Conservation (phyloP, 2,329 filamentous ascomycete genomes). For the Botrytis sinoallii region DNA sequence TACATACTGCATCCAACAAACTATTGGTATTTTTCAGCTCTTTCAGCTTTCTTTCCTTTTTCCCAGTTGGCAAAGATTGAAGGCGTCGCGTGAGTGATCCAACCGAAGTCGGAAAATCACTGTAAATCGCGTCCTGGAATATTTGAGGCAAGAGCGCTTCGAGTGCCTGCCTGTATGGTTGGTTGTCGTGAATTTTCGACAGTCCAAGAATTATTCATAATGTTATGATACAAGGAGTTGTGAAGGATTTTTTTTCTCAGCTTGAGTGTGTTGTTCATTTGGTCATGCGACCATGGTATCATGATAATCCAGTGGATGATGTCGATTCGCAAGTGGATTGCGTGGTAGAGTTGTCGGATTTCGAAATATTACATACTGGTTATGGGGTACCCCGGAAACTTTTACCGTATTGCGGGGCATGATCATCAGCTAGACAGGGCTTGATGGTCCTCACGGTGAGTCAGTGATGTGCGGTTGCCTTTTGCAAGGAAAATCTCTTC, state of each 20-base stretch:
- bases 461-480: not conserved
- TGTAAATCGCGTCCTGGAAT: not conserved
- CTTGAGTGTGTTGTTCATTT: not conserved
- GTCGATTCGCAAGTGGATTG: not conserved
- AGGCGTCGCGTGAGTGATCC: not conserved
- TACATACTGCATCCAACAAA: not conserved
- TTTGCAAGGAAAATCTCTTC: slow-evolving; percentile 3
- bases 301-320: not conserved
- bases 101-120: slow-evolving; percentile 4
- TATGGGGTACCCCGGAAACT: slow-evolving; percentile 1
- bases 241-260: not conserved
- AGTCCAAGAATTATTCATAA: not conserved
- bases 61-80: not conserved
- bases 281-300: slow-evolving; percentile 4
- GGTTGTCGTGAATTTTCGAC: not conserved
- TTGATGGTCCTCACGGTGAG: not conserved
- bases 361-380: not conserved
- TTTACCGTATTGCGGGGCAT: slow-evolving; percentile 1
- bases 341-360: not conserved
- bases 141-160: not conserved
- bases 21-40: not conserved
- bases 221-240: not conserved
- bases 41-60: not conserved
- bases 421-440: not conserved
- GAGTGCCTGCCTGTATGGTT: not conserved